phyloP scores from a whole-genome alignment of 345 rosid genomes.

The Populus pruinosa region DNA sequence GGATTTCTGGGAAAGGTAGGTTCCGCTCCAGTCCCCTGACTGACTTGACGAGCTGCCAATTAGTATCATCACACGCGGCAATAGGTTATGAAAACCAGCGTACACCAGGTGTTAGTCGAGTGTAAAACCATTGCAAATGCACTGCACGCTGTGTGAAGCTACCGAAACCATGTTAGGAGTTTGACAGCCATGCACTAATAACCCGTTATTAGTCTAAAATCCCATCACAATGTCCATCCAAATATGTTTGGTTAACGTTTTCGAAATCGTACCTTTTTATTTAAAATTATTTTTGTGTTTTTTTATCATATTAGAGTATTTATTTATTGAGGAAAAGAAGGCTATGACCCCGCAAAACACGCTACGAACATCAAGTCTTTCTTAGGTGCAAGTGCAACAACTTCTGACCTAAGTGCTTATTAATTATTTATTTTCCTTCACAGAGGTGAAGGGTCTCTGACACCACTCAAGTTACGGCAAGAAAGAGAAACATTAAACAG shows the following conservation, averaged over 20 bases:
- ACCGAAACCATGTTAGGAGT: no score
- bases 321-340: background rate
- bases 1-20: background rate
- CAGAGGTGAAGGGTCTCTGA: background rate
- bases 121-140: background rate
- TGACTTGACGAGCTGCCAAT: no score
- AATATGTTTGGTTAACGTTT: background rate
- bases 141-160: no score
- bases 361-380: background rate
- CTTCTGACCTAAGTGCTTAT: background rate
- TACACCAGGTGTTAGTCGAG: background rate
- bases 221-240: background rate
- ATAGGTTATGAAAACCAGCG: no score
- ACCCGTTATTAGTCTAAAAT: no score
- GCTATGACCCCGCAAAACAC: background rate
- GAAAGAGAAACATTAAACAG: background rate
- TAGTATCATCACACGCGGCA: background rate
- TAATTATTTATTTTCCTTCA: background rate
- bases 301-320: no score
- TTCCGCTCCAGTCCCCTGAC: background rate
- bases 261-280: no score
- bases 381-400: background rate
- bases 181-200: no score
- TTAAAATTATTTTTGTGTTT: no score
- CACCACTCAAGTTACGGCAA: background rate